These are phyloP conservation scores for Shiraia bambusicola DNA, from an alignment of 2,329 filamentous ascomycete genomes.

Conservation along the genomic window DNA sequence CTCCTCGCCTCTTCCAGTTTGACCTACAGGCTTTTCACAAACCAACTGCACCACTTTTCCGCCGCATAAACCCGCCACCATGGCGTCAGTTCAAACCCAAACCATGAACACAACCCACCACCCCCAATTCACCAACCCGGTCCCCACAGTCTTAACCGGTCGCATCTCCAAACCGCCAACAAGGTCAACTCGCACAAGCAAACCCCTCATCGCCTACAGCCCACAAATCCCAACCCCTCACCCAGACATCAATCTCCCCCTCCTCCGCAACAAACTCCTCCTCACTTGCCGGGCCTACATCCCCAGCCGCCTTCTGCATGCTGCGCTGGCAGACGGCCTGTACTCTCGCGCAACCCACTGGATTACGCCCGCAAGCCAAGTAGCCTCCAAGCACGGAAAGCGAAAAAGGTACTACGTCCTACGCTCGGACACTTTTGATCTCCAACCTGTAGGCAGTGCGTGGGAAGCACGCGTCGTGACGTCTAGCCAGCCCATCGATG, in stretches of 20 bases:
- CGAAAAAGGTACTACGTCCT: slow-evolving; percentile 29
- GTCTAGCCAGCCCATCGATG: slow-evolving; percentile 24
- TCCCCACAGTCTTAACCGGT: slow-evolving; percentile 19
- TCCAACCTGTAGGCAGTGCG: slow-evolving; percentile 20
- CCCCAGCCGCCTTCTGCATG: slow-evolving; percentile 16
- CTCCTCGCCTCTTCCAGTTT: slow-evolving; percentile 1
- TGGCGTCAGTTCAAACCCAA: slow-evolving; percentile 31
- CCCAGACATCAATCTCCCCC: slow-evolving; percentile 28
- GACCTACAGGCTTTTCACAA: neutral
- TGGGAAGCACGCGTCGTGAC: slow-evolving; percentile 28
- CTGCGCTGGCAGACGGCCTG: slow-evolving; percentile 27
- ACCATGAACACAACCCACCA: slow-evolving; percentile 16
- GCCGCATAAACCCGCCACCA: slow-evolving; percentile 6
- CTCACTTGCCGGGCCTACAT: slow-evolving; percentile 27
- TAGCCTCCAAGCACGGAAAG: slow-evolving; percentile 19
- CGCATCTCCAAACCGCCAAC: slow-evolving; percentile 21
- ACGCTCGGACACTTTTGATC: slow-evolving; percentile 18
- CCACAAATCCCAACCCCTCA: slow-evolving; percentile 25
- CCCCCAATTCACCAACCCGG: slow-evolving; percentile 22
- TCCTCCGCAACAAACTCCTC: slow-evolving; percentile 30
- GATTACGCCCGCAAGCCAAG: slow-evolving; percentile 22
- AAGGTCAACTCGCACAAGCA: slow-evolving; percentile 23
- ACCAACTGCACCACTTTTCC: slow-evolving; percentile 1
- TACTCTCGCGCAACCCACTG: slow-evolving; percentile 25
- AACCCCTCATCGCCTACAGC: slow-evolving; percentile 23